Conservation (phyloP, 495 filamentous ascomycete genomes). For the Astrothelium macrocarpum region DNA sequence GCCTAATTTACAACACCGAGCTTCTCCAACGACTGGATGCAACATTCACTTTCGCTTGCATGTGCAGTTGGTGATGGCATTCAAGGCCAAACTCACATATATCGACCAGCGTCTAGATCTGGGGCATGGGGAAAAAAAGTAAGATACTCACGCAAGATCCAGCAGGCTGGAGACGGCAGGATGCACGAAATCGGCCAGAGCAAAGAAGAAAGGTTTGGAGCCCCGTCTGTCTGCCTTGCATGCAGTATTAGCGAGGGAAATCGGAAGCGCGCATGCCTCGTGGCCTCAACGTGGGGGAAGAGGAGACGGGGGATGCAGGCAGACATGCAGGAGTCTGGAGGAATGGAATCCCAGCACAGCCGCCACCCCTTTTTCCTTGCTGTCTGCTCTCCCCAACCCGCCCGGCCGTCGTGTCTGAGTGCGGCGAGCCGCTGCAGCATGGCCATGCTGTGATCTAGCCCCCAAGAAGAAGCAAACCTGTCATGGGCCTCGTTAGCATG, state of each 20-base stretch:
- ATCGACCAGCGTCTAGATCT: not conserved
- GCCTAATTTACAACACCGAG: too few relatives aligned
- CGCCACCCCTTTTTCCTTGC: conserved; percentile 17
- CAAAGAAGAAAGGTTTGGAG: too few relatives aligned
- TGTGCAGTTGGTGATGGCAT: not conserved
- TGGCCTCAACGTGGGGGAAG: conserved; percentile 1
- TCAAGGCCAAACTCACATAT: not conserved
- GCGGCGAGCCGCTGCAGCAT: too few relatives aligned
- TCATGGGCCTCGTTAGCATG: not conserved
- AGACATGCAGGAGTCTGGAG: not conserved
- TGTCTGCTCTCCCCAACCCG: conserved; percentile 5
- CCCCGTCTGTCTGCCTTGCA: not conserved
- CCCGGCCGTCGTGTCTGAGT: not conserved
- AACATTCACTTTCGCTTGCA: not conserved
- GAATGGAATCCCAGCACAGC: conserved; percentile 8
- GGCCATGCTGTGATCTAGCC: not conserved
- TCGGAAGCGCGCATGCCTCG: not conserved
- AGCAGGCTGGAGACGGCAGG: not conserved
- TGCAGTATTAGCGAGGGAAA: not conserved
- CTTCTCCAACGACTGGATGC: too few relatives aligned
- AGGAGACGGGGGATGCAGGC: not conserved
- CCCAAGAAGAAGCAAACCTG: not conserved
- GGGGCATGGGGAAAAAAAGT: not conserved
- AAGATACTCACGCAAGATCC: not conserved
- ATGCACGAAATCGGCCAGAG: too few relatives aligned